Evolutionary conservation across 2,329 filamentous ascomycete species (phyloP), one percentile per base, ranked within the genome.

Genomic region (Zymoseptoria crescenta): DNA sequence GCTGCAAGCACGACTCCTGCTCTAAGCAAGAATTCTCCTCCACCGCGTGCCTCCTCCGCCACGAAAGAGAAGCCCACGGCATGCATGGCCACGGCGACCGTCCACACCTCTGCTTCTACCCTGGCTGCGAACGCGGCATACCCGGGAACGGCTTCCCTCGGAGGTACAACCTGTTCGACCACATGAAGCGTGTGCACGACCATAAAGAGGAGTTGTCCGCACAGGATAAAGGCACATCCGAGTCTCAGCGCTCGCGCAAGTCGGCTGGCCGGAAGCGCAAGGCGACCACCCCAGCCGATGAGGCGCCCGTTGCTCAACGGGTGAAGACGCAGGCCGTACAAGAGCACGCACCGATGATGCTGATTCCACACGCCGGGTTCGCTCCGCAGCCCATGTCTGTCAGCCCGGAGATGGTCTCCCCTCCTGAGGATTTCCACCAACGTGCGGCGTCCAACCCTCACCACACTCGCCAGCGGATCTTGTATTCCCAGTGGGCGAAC

Each of bases 41-140:
- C 49, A 96, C 93, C 63, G 93, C 93, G 41, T 96, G 93, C 75
- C 83, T 96, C 27, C 88, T 96, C 62, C 89, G 93, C 62, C 93
- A 97, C 71, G 93, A 96, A 79, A 87, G 93, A 61, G 93, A 97
- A 78, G 92, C 92, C 55, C 93, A 97, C 73, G 92, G 91, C 67
- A 89, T 96, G 82, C 93, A 96, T 72, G 92, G 92, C 64, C 92
- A 96, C 68, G 92, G 92, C 62, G 88, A 93, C 70, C 93, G 95
- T 76, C 92, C 93, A 13, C 92, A 93, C 73, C 83, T 94, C 55
- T 97, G 93, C 83, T 84, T 86, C 60, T 94, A 93, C 74, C 81
- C 87, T 28, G 91, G 89, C 62, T 97, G 93, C 70, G 91, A 96
- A 71, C 87, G 93, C 64, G 86, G 90, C 59, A 80, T 87, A 35